Percentiles rank a stretch among this genome's conserved stretches.
These are phyloP conservation scores for Colletotrichum caudatum DNA, from an alignment of 2,329 filamentous ascomycete species.

Conservation along the genomic window DNA sequence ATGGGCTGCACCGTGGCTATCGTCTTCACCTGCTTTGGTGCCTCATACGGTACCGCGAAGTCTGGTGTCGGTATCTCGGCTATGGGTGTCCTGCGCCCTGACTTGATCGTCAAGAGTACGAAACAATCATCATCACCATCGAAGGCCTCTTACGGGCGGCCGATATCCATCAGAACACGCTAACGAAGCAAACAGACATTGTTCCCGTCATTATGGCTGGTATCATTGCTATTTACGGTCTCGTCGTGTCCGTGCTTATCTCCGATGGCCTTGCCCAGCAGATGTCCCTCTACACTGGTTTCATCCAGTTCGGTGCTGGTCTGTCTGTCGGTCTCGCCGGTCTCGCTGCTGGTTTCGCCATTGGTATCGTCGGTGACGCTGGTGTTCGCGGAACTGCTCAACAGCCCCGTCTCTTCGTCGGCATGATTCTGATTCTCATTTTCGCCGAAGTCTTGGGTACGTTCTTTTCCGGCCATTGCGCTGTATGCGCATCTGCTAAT, in stretches of 20 bases:
- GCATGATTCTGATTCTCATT: conserved; percentile 99
- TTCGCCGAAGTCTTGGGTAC: conserved; percentile 98
- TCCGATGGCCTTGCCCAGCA: conserved; percentile 81
- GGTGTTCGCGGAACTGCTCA: conserved; percentile 89
- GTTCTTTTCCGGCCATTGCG: conserved; percentile 49
- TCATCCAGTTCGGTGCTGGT: conserved; percentile 88
- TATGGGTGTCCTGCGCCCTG: conserved; percentile 97
- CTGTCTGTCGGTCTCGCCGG: conserved; percentile 84
- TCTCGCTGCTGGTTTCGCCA: conserved; percentile 87
- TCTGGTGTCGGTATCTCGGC: conserved; percentile 98
- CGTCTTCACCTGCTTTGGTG: conserved; percentile 96
- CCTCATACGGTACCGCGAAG: conserved; percentile 98
- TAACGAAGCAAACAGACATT: conserved; percentile 75
- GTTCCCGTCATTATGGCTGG: conserved; percentile 99
- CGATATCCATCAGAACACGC: conserved; percentile 33
- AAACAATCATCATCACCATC: conserved; percentile 34
- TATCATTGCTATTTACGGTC: conserved; percentile 99
- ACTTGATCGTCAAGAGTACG: conserved; percentile 99
- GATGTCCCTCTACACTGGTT: conserved; percentile 81
- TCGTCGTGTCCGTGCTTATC: conserved; percentile 89
- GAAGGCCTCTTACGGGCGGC: background rate
- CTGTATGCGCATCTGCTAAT: conserved; percentile 28
- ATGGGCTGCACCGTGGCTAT: conserved; percentile 98
- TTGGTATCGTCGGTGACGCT: conserved; percentile 89
- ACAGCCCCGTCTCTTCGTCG: conserved; percentile 89